Evolutionary conservation across 1,139 yeast genomes (phyloP), one percentile per base, ranked within the genome.

Genomic region (Dujonia santamariae): DNA sequence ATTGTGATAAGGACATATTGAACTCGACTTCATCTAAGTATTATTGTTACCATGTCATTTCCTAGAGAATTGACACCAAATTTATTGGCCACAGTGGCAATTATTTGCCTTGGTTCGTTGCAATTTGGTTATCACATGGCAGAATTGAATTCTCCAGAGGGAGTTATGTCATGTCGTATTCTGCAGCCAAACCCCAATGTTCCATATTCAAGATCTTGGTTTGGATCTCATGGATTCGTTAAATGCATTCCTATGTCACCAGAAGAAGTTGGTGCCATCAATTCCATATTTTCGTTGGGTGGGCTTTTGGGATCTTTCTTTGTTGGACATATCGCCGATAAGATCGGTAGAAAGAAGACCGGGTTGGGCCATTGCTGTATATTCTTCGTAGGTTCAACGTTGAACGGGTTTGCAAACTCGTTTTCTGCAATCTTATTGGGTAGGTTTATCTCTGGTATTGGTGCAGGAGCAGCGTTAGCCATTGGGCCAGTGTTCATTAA

Each of bases 401-500:
- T 84, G 16, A 79, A 83, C 54, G 78, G 80, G 5, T 47, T 65
- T 12, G 67, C 85, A 12, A 62, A 68, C 31, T 51, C 64, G 9
- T 75, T 72, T 39, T 16, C 41, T 7, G 50, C 55, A 5, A 56
- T 90, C 44, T 52, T 78, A 12, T n/a, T 73, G 11, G 97, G 97
- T 0, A 67, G 98, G 39, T 71, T 87, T 37, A 49, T 85, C 4
- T 75, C 85, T 24, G 98, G 98, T 0, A 38, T 87, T 4, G 95
- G 85, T 2, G 95, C 96, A 7, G 98, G 98, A 4, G 68, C 82
- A 7, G 83, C 92, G 1, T 73, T 92, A 41, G 97, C 92, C 4
- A 78, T 85, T 11, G 83, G 90, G 0, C 94, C 97, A 0, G 60
- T 92, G 39, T 80, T 80, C 46, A 77, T 90, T 45, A 82, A 80